A percentile compares a stretch with the other conserved stretches of the same genome.
These are phyloP conservation scores for Gillenia trifoliata DNA, from an alignment of 306 rosid genomes.

Conservation along the genomic window DNA sequence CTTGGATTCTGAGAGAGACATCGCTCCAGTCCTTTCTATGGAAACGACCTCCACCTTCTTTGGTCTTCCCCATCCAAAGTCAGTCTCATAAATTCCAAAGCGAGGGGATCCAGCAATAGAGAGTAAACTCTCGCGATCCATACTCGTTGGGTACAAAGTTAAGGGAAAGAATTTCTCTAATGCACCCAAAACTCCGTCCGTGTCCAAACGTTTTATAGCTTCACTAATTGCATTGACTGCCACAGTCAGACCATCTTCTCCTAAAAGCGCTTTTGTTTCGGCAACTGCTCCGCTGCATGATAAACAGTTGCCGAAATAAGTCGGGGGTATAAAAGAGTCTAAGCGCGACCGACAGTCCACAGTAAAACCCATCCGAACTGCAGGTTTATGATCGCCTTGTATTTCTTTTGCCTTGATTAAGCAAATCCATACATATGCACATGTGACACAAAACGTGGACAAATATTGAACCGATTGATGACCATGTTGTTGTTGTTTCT, in stretches of 20 bases:
- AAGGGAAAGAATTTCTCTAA: not conserved
- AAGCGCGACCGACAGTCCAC: conserved; percentile 1
- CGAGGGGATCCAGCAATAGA: not conserved
- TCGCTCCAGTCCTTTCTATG: conserved; percentile 1
- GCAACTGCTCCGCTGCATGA: not conserved
- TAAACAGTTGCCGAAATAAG: conserved; percentile 19
- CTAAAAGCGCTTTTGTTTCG: not conserved
- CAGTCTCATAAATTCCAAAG: conserved; percentile 3
- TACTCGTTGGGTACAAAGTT: too few relatives aligned
- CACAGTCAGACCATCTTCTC: not conserved
- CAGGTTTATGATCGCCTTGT: not conserved
- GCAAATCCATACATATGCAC: conserved; percentile 25
- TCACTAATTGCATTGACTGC: conserved; percentile 8
- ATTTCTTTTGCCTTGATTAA: conserved; percentile 19
- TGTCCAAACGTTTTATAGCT: conserved; percentile 1
- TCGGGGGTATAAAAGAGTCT: not conserved
- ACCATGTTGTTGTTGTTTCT: not conserved
- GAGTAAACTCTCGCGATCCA: too few relatives aligned
- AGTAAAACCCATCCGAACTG: not conserved
- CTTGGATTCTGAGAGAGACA: not conserved
- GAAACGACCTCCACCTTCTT: conserved; percentile 13
- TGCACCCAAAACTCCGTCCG: not conserved
- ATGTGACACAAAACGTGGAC: conserved; percentile 21
- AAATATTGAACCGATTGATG: not conserved
- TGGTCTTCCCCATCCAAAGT: conserved; percentile 35